Conservation (phyloP, 1,284 basidiomycete genomes). For the Tremellales sp. region DNA sequence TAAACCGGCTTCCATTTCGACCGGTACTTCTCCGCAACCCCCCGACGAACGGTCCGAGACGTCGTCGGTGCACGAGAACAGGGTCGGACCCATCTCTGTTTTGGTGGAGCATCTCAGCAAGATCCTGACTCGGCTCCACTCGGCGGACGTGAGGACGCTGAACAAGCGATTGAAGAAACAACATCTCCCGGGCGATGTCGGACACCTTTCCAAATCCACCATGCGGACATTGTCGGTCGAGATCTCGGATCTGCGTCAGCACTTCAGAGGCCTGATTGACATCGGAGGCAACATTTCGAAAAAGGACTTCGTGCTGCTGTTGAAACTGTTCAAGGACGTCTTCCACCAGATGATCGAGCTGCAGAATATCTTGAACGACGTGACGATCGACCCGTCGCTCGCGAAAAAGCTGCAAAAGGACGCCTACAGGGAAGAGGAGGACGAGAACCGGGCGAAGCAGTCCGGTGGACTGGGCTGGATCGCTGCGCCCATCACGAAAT, state of each 20-base stretch:
- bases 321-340: slow-evolving; percentile 80
- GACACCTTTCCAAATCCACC: slow-evolving; percentile 80
- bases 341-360: slow-evolving; percentile 80
- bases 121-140: slow-evolving; percentile 65
- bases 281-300: slow-evolving; percentile 64
- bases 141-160: slow-evolving; percentile 82
- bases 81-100: slow-evolving; percentile 11
- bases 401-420: slow-evolving; percentile 65
- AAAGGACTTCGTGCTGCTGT: slow-evolving; percentile 75
- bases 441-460: slow-evolving; percentile 30
- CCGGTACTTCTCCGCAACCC: slow-evolving; percentile 17
- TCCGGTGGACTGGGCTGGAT: slow-evolving; percentile 61
- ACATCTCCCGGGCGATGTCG: slow-evolving; percentile 75
- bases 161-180: slow-evolving; percentile 88
- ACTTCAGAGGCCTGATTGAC: slow-evolving; percentile 62
- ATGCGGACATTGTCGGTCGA: slow-evolving; percentile 73
- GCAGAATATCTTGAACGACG: slow-evolving; percentile 78
- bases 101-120: slow-evolving; percentile 69
- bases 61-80: slow-evolving; percentile 28
- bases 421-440: slow-evolving; percentile 55
- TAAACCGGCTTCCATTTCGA: slow-evolving; percentile 5
- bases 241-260: slow-evolving; percentile 62
- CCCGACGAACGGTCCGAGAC: slow-evolving; percentile 34
- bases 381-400: slow-evolving; percentile 78
- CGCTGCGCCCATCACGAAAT: slow-evolving; percentile 52